Conservation (phyloP, 306 rosid genomes). For the Inga oerstediana region DNA sequence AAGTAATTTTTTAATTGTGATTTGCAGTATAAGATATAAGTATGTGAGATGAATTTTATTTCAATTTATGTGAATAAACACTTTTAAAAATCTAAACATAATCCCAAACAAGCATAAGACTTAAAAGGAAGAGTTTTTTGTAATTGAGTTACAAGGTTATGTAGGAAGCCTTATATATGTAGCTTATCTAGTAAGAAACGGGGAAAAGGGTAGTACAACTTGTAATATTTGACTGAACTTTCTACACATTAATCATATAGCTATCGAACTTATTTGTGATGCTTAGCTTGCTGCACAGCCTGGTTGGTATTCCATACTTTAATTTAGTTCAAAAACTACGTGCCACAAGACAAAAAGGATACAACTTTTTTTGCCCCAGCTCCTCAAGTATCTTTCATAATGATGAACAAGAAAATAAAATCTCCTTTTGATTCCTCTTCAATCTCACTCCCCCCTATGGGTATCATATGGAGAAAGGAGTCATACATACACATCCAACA, state of each 20-base stretch:
- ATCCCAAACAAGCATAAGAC: too few relatives aligned
- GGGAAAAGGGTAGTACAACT: not conserved
- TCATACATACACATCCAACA: not conserved
- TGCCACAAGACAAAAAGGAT: slow-evolving; percentile 30
- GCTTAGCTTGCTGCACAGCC: slow-evolving; percentile 8
- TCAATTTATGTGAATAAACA: too few relatives aligned
- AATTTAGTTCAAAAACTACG: slow-evolving; percentile 49
- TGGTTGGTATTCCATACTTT: slow-evolving; percentile 36
- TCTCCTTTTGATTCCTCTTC: not conserved
- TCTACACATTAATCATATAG: slow-evolving; percentile 23
- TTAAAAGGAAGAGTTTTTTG: too few relatives aligned
- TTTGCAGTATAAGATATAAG: too few relatives aligned
- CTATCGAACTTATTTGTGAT: slow-evolving; percentile 10
- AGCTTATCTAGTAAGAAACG: not conserved
- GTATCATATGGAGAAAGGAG: not conserved
- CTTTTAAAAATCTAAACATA: too few relatives aligned
- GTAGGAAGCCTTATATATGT: not conserved
- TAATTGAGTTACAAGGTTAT: not conserved
- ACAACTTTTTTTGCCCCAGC: not conserved
- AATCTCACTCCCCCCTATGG: slow-evolving; percentile 10
- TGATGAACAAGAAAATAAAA: not conserved
- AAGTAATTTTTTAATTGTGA: too few relatives aligned
- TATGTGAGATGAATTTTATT: too few relatives aligned
- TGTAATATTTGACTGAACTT: slow-evolving; percentile 28
- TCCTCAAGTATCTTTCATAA: not conserved